Evolutionary conservation across 805 yeast genomes (phyloP).

Genomic region (Wickerhamomyces mucosus): DNA sequence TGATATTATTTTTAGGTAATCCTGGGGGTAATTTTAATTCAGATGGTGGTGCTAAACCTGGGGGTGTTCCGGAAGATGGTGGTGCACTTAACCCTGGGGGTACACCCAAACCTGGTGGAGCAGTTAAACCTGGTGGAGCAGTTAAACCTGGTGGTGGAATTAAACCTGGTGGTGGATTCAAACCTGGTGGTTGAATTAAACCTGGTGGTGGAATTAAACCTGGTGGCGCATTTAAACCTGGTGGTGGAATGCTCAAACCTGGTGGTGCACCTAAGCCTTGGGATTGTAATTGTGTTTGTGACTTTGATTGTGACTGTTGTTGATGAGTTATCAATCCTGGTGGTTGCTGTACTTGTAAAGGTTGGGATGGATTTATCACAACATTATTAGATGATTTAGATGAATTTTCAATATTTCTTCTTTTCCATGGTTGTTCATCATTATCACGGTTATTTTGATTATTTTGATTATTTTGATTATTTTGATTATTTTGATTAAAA

Average conservation of each 20-base stretch:
- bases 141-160: conserved; percentile 16
- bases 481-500: conserved; percentile 20
- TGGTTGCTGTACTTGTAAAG: conserved; percentile 1
- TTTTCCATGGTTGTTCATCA: conserved; percentile 7
- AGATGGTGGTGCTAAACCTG: no score
- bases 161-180: conserved; percentile 14
- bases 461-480: conserved; percentile 1
- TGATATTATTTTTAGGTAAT: no score
- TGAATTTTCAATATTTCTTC: conserved; percentile 4
- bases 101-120: conserved; percentile 11
- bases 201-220: conserved; percentile 18
- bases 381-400: no score
- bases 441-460: no score
- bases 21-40: no score
- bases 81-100: conserved; percentile 5
- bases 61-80: no score
- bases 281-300: conserved; percentile 23
- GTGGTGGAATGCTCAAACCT: conserved; percentile 12
- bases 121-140: conserved; percentile 18
- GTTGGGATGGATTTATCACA: conserved; percentile 4
- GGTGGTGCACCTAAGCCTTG: conserved; percentile 19
- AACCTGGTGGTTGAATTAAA: conserved; percentile 16
- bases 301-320: no score
- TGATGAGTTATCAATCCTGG: conserved; percentile 2
- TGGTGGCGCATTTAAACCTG: conserved; percentile 17